Evolutionary conservation across 2,329 filamentous ascomycete genomes (phyloP), one percentile per base, ranked within the genome.

Genomic region (Calonectria montana): DNA sequence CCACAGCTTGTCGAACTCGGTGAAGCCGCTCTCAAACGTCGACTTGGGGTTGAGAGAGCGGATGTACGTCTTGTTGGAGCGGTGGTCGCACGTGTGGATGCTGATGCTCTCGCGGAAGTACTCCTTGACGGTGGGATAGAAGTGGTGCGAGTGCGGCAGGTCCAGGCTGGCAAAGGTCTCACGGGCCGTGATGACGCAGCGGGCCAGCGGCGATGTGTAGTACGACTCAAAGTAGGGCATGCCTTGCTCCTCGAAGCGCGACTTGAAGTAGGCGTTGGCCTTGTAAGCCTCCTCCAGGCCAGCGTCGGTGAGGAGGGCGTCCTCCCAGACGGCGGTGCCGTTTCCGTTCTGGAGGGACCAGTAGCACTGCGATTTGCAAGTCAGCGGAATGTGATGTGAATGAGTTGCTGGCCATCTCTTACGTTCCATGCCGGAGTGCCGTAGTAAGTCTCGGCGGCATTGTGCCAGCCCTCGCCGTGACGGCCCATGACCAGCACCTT

Each of bases 341-440:
- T 94, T 93, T 73, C 92, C 92, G 41, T 92, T 88, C 1, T 88
- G 85, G 71, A 89, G 85, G 5, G 89, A 87, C 91, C 91, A 94
- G 84, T 94, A 93, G 81, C 90, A 90, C 87, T 89, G 25, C 13
- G 27, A 16, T 4, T 77, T 3, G 16, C 13, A 35, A 35, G 31
- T 35, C 31, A 35, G 31, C 31, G 31, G 31, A 35, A 35, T 35
- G 31, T 35, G 29, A 31, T 31, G 31, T 35, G 31, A 31, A 9
- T 31, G 29, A 31, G 9, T 9, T 5, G 29, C 29, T 9, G 9
- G 29, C 29, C 29, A 12, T 35, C 18, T 83, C 88, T 76, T 81
- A 89, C 90, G 79, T 94, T 92, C 92, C 92, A 94, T 3, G 89
- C 90, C 1, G 90, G 88, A 0, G 91, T 94, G 57, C 92, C 92